Conservation (phyloP, 2,329 filamentous ascomycete species). For the Verticillium albo-atrum region DNA sequence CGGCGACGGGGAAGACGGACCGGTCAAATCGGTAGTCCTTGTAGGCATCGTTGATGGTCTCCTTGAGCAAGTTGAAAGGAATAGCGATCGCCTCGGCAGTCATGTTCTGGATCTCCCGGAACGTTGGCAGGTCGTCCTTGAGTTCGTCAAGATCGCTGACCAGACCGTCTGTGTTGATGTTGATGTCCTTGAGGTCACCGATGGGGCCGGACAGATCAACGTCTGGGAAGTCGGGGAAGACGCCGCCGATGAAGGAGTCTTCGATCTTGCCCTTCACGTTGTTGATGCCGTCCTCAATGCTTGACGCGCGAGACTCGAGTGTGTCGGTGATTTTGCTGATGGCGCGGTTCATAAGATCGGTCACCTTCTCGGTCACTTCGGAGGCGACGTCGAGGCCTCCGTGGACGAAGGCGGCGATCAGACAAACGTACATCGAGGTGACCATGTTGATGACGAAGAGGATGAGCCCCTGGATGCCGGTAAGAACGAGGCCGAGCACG, state of each 20-base stretch:
- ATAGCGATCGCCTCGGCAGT: slow-evolving; percentile 69
- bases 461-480: slow-evolving; percentile 79
- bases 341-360: slow-evolving; percentile 43
- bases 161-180: slow-evolving; percentile 60
- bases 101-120: slow-evolving; percentile 77
- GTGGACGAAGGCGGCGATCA: slow-evolving; percentile 78
- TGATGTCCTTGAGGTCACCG: slow-evolving; percentile 62
- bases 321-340: slow-evolving; percentile 51
- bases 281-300: slow-evolving; percentile 43
- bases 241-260: slow-evolving; percentile 45
- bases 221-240: slow-evolving; percentile 35
- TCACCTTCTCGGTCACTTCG: slow-evolving; percentile 46
- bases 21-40: slow-evolving; percentile 74
- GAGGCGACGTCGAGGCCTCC: slow-evolving; percentile 69
- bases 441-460: slow-evolving; percentile 91
- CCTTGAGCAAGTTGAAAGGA: slow-evolving; percentile 78
- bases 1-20: slow-evolving; percentile 73
- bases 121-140: slow-evolving; percentile 76
- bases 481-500: slow-evolving; percentile 74
- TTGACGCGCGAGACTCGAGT: slow-evolving; percentile 54
- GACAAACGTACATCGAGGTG: slow-evolving; percentile 83
- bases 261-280: slow-evolving; percentile 40
- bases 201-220: slow-evolving; percentile 65
- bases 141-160: slow-evolving; percentile 66
- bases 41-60: slow-evolving; percentile 66